phyloP scores from a whole-genome alignment of 306 rosid species.

The Hylodesmum podocarpum region DNA sequence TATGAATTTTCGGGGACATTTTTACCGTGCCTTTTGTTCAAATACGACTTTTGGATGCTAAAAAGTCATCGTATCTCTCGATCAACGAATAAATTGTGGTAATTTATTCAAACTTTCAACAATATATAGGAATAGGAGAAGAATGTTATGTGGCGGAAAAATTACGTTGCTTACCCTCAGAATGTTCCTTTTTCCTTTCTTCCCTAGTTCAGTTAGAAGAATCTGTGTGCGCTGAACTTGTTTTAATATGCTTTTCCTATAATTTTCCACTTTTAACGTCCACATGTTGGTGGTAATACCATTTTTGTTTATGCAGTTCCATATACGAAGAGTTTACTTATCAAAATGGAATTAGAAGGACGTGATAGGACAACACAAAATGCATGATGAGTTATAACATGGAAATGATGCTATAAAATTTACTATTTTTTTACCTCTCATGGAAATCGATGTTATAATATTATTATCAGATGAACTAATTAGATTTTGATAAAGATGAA shows the following conservation, averaged over 20 bases:
- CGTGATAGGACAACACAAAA: not conserved
- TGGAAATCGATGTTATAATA: too few relatives aligned
- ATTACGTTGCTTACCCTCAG: not conserved
- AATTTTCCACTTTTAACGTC: not conserved
- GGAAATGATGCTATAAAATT: too few relatives aligned
- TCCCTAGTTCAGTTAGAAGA: not conserved
- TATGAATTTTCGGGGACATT: not conserved
- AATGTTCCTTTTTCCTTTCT: not conserved
- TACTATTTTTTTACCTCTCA: too few relatives aligned
- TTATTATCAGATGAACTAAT: too few relatives aligned
- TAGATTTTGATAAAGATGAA: too few relatives aligned
- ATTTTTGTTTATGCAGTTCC: not conserved
- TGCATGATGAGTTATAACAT: too few relatives aligned
- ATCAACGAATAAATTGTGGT: not conserved
- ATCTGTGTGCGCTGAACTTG: not conserved
- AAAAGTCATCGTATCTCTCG: not conserved
- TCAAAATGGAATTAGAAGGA: not conserved
- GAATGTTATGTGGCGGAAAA: not conserved
- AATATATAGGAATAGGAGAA: not conserved
- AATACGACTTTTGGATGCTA: not conserved
- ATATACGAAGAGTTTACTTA: not conserved
- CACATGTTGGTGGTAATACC: not conserved
- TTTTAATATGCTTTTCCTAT: not conserved
- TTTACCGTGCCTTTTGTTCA: not conserved
- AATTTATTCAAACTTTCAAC: not conserved